These are phyloP conservation scores for Pichia sp. DNA, from an alignment of 1,139 yeast species.

Conservation along the genomic window DNA sequence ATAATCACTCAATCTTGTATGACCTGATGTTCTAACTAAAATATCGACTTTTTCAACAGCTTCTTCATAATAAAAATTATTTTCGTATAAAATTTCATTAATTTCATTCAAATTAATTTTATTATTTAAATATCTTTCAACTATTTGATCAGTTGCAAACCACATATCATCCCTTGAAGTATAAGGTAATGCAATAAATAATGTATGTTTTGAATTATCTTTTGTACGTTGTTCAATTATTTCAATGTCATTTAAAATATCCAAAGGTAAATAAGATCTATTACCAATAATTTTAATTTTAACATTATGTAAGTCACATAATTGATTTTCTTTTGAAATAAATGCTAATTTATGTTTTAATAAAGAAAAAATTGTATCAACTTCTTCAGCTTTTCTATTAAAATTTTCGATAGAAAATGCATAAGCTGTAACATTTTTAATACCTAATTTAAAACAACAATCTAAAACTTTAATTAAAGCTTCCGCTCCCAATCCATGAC, in stretches of 20 bases:
- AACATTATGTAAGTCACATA: conserved; percentile 28
- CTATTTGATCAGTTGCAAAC: conserved; percentile 35
- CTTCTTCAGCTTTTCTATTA: conserved; percentile 44
- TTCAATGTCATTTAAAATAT: conserved; percentile 40
- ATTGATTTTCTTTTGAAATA: conserved; percentile 21
- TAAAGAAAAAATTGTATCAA: conserved; percentile 44
- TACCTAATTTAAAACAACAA: conserved; percentile 41
- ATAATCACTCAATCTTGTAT: conserved; percentile 49
- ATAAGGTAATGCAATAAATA: conserved; percentile 53
- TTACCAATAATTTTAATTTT: conserved; percentile 45
- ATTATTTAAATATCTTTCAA: conserved; percentile 27
- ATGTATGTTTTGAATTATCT: conserved; percentile 28
- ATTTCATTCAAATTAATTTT: conserved; percentile 29
- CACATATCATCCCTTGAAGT: conserved; percentile 53
- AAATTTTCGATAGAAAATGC: conserved; percentile 58
- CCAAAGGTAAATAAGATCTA: conserved; percentile 39
- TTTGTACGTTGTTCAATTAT: conserved; percentile 37
- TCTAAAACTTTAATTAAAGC: conserved; percentile 40
- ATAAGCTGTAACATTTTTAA: conserved; percentile 44
- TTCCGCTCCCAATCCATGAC: conserved; percentile 50
- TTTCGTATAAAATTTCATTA: conserved; percentile 30
- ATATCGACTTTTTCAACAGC: conserved; percentile 44
- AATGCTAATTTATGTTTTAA: conserved; percentile 34
- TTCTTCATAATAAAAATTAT: conserved; percentile 42
- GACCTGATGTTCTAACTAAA: conserved; percentile 52